Evolutionary conservation across 129 eudicot genomes (phyloP), one percentile per base, ranked within the genome.

Genomic region (Centella asiatica): DNA sequence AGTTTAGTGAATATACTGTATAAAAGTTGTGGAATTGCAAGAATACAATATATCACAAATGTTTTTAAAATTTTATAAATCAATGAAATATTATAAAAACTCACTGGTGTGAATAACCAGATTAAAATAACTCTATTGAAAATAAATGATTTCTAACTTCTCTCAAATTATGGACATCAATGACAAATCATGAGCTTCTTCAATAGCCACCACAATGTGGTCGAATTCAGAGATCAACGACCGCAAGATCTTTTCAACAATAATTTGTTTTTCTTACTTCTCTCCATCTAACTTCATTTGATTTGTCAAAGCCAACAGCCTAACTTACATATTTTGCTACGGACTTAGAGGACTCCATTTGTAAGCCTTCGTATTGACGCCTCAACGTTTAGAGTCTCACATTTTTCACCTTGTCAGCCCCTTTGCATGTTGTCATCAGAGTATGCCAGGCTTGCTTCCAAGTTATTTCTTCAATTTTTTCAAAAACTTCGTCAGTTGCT

Each of bases 281-380:
- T 39, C 45, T 8, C 45, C 12, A 39, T 39, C 1, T 4, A 8
- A 4, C 10, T 6, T 39, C 45, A 8, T 39, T 39, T 39, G 45
- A 8, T 39, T 39, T 39, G 12, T 39, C 45, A 39, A 6, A 6
- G 45, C 11, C 5, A 39, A 8, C 5, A 39, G 12, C 10, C 45
- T 7, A 39, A n/a, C n/a, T n/a, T n/a, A n/a, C n/a, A n/a, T n/a
- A n/a, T n/a, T n/a, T n/a, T n/a, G n/a, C n/a, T n/a, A n/a, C n/a
- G n/a, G n/a, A n/a, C n/a, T n/a, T n/a, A n/a, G n/a, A n/a, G 27
- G 55, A 49, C 8, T 22, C 55, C 55, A 49, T 49, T 49, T 49
- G 55, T 7, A 49, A 7, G 29, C 11, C 9, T 49, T 49, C 55
- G 22, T 49, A 49, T 12, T 39, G 45, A 39, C 15, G 29, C 14